Conservation (phyloP, 306 rosid species). For the Fagus crenata region DNA sequence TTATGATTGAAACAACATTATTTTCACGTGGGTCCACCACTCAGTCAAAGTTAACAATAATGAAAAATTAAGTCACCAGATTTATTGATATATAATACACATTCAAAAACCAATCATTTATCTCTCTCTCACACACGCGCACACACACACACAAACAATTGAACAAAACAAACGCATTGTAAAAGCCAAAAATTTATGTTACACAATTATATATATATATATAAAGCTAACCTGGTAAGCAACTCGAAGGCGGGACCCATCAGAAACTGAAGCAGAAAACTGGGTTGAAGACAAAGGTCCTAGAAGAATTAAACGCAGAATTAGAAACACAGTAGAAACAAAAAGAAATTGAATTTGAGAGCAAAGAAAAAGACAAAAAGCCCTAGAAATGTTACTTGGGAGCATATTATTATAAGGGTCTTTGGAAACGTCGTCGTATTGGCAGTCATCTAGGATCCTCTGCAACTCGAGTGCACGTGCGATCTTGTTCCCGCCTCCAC, state of each 20-base stretch:
- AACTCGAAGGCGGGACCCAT: slow-evolving; percentile 63
- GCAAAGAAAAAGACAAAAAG: slow-evolving; percentile 11
- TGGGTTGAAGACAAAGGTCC: slow-evolving; percentile 74
- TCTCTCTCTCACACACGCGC: too few relatives aligned
- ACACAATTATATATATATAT: too few relatives aligned
- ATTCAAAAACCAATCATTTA: too few relatives aligned
- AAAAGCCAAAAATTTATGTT: not conserved
- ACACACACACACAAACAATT: not conserved
- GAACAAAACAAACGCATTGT: too few relatives aligned
- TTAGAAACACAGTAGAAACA: not conserved
- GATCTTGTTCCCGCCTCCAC: not conserved
- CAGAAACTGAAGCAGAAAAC: slow-evolving; percentile 39
- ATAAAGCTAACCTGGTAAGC: slow-evolving; percentile 70
- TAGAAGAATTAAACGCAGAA: slow-evolving; percentile 30
- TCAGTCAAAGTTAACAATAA: too few relatives aligned
- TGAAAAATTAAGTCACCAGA: too few relatives aligned
- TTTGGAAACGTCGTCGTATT: slow-evolving; percentile 45
- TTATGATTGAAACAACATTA: not conserved
- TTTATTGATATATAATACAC: not conserved
- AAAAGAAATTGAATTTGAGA: too few relatives aligned
- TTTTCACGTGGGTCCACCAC: not conserved
- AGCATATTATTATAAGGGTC: slow-evolving; percentile 46
- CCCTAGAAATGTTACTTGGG: slow-evolving; percentile 42
- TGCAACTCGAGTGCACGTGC: slow-evolving; percentile 40
- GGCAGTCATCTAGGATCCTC: slow-evolving; percentile 20